phyloP scores from a whole-genome alignment of 495 filamentous ascomycete genomes.

The Penicillium desertorum region DNA sequence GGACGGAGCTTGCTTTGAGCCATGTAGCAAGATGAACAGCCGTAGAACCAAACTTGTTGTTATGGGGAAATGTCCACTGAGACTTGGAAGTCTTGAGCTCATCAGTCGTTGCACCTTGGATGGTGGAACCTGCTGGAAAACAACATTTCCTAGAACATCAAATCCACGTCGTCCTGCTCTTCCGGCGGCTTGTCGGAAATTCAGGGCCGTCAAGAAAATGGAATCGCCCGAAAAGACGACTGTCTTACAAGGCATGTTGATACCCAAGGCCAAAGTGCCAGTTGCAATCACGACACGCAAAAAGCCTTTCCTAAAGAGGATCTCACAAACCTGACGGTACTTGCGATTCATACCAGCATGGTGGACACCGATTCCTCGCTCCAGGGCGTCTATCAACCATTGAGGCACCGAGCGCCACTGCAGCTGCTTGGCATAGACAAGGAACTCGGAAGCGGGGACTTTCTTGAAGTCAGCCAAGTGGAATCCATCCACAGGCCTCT shows the following conservation, averaged over 20 bases:
- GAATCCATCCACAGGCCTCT: conserved; percentile 59
- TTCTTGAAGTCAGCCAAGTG: conserved; percentile 63
- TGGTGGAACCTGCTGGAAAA: conserved; percentile 62
- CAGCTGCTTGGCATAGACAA: conserved; percentile 47
- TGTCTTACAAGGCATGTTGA: conserved; percentile 85
- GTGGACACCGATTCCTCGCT: conserved; percentile 70
- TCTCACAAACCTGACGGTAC: conserved; percentile 61
- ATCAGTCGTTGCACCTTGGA: conserved; percentile 61
- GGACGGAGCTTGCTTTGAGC: conserved; percentile 59
- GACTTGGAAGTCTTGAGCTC: conserved; percentile 67
- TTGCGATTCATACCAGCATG: conserved; percentile 76
- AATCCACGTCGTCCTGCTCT: conserved; percentile 79
- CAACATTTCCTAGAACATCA: conserved; percentile 75
- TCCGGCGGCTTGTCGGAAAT: conserved; percentile 73
- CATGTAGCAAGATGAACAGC: conserved; percentile 63
- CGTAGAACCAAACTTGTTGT: conserved; percentile 71
- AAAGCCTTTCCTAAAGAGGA: conserved; percentile 69
- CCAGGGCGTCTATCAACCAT: conserved; percentile 55
- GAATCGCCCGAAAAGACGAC: conserved; percentile 75
- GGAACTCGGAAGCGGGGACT: conserved; percentile 52
- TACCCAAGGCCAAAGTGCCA: conserved; percentile 71
- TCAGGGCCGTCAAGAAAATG: conserved; percentile 68
- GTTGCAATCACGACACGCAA: conserved; percentile 74
- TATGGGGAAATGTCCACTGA: conserved; percentile 76
- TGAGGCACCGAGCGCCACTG: conserved; percentile 31